Base-by-base conservation (phyloP, 345 rosid species). In the Firmiana major region DNA sequence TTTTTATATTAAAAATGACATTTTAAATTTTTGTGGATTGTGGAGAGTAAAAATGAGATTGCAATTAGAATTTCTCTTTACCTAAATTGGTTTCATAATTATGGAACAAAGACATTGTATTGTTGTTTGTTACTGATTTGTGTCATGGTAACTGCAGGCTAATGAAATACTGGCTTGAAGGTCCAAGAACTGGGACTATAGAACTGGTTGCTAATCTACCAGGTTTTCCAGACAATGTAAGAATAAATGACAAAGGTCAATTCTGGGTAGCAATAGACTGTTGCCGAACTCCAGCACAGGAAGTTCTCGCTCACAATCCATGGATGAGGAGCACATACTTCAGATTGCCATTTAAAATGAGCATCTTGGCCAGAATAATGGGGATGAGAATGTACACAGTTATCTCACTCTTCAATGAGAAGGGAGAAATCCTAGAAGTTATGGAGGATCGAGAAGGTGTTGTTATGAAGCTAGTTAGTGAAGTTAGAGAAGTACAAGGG, bases 261-360 rank as follows among this genome's bases (percentile, higher is more conserved):
- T 96, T 87, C 78, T 96, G 99, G 99, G 98, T 96, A 43, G 99
- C 99, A 15, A 93, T 96, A 71, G 98, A 92, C 64, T 93, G 99
- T 77, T 96, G 99, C 84, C 74, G 97, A 65, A 96, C 97, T 1
- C 88, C 89, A 4, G 89, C 97, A 38, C 97, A 96, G 64, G 94
- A 96, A 71, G 75, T 92, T 40, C 90, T 96, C 5, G 59, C 92
- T 7, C 79, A 85, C 62, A 87, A 91, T 77, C 98, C 99, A 38
- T 96, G 98, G 98, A 81, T 96, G 26, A 90, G 82, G 80, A 88
- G 84, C 70, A 6, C 34, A 63, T 43, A 93, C 81, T 96, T 96
- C 73, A 81, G 98, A 71, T 80, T 93, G 49, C 99, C 98, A 0
- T 78, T 91, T 40, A 80, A 80, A 38, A 87, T 96, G 94, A 87